Conservation (phyloP, 768 basidiomycete genomes). For the Leccinum pellstonianum region DNA sequence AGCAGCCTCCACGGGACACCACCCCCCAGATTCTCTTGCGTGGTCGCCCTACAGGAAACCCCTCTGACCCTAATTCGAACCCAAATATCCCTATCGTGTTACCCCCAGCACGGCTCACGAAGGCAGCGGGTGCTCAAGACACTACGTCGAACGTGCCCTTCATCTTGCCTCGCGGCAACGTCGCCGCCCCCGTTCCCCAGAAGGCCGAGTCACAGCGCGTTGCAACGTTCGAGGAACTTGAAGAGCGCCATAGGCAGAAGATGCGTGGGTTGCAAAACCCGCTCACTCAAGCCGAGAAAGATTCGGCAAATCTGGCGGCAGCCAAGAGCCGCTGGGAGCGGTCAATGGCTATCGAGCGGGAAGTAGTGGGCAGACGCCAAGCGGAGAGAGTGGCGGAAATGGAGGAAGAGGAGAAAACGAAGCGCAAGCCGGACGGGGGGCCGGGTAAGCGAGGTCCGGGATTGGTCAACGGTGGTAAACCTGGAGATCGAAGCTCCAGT, state of each 20-base stretch:
- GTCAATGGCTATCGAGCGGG: constrained; percentile 69
- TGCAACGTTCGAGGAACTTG: constrained; percentile 84
- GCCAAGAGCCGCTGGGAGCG: constrained; percentile 84
- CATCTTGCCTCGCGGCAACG: constrained; percentile 46
- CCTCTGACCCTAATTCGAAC: constrained; percentile 19
- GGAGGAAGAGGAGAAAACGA: constrained; percentile 47
- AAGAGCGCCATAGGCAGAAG: constrained; percentile 82
- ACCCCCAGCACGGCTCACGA: constrained; percentile 34
- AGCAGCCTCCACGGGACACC: constrained; percentile 20
- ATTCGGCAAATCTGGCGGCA: constrained; percentile 71
- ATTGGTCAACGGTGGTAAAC: constrained; percentile 33
- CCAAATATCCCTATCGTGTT: constrained; percentile 32
- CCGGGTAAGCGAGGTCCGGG: constrained; percentile 36
- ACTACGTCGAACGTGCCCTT: constrained; percentile 39
- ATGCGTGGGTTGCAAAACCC: constrained; percentile 81
- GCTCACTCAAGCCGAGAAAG: constrained; percentile 75
- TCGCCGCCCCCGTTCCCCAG: constrained; percentile 45
- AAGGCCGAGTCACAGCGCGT: constrained; percentile 51
- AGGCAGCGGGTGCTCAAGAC: constrained; percentile 33
- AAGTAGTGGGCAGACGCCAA: constrained; percentile 69
- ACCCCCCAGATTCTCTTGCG: constrained; percentile 27
- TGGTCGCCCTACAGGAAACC: constrained; percentile 17
- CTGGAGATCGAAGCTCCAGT: constrained; percentile 37
- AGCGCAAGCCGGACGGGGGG: constrained; percentile 46
- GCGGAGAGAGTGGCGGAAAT: constrained; percentile 61